phyloP scores from a whole-genome alignment of 495 filamentous ascomycete species.

The Podospora australis region DNA sequence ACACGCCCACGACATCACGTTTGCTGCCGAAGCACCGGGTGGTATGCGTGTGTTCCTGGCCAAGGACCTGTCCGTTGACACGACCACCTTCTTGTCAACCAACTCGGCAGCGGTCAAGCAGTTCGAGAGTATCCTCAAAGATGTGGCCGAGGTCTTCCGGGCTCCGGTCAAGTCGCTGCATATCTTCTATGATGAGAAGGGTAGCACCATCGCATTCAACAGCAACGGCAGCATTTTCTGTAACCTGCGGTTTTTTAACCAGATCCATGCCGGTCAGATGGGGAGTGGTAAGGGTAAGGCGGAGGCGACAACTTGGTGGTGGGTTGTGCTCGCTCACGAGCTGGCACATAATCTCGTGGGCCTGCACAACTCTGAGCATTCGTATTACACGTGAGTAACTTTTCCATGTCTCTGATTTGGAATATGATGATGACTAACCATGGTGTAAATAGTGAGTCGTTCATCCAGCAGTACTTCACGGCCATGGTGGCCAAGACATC shows the following conservation, averaged over 20 bases:
- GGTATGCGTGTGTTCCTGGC: constrained; percentile 69
- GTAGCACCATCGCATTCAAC: constrained; percentile 86
- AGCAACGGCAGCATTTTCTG: constrained; percentile 79
- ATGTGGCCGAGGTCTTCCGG: constrained; percentile 63
- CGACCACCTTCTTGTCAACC: constrained; percentile 51
- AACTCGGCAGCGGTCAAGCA: constrained; percentile 58
- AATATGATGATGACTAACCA: not conserved
- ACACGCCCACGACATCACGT: constrained; percentile 71
- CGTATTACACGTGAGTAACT: constrained; percentile 66
- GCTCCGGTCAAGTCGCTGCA: constrained; percentile 58
- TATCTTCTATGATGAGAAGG: constrained; percentile 77
- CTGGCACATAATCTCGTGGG: constrained; percentile 85
- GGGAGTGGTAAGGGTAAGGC: constrained; percentile 35
- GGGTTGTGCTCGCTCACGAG: constrained; percentile 85
- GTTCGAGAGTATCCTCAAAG: constrained; percentile 65
- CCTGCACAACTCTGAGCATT: constrained; percentile 74
- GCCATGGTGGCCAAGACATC: constrained; percentile 41
- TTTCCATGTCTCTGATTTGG: not conserved
- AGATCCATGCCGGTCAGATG: constrained; percentile 54
- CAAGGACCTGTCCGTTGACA: constrained; percentile 42
- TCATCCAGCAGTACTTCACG: constrained; percentile 44
- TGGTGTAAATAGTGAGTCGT: constrained; percentile 35
- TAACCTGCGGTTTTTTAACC: constrained; percentile 81
- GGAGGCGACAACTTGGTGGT: constrained; percentile 83
- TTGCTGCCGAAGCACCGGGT: constrained; percentile 61